phyloP scores from a whole-genome alignment of 495 filamentous ascomycete species.

The Cenococcum geophilum region DNA sequence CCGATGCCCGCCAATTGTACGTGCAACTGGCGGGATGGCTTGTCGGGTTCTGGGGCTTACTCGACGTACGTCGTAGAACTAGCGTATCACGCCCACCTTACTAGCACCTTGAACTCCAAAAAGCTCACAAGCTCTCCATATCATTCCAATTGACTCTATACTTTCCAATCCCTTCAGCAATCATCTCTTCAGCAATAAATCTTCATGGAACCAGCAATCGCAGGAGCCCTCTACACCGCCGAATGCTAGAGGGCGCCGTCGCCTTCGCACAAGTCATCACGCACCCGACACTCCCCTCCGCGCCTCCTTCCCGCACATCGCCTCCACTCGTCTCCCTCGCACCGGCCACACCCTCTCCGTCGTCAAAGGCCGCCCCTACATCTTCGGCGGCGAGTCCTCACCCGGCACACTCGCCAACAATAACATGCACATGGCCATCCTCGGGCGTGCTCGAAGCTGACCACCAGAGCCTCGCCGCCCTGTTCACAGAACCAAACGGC shows the following conservation, averaged over 20 bases:
- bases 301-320: conserved; percentile 55
- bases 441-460: conserved; percentile 46
- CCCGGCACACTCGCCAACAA: conserved; percentile 55
- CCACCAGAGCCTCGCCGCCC: conserved; percentile 50
- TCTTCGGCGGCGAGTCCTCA: conserved; percentile 58
- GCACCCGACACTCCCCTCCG: conserved; percentile 45
- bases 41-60: no score
- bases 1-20: no score
- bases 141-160: neutral
- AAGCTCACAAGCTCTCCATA: neutral
- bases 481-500: conserved; percentile 26
- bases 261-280: conserved; percentile 39
- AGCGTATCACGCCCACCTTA: neutral
- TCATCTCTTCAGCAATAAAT: neutral
- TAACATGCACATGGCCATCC: conserved; percentile 56
- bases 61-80: neutral
- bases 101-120: neutral
- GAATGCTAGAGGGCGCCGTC: conserved; percentile 37
- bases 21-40: no score
- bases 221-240: conserved; percentile 35
- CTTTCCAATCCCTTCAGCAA: neutral
- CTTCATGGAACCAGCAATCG: conserved; percentile 37
- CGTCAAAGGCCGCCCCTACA: conserved; percentile 59
- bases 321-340: conserved; percentile 51
- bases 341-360: conserved; percentile 66